phyloP scores from a whole-genome alignment of 371 early-diverging fungal genomes.

The Rhizomucor pusillus region DNA sequence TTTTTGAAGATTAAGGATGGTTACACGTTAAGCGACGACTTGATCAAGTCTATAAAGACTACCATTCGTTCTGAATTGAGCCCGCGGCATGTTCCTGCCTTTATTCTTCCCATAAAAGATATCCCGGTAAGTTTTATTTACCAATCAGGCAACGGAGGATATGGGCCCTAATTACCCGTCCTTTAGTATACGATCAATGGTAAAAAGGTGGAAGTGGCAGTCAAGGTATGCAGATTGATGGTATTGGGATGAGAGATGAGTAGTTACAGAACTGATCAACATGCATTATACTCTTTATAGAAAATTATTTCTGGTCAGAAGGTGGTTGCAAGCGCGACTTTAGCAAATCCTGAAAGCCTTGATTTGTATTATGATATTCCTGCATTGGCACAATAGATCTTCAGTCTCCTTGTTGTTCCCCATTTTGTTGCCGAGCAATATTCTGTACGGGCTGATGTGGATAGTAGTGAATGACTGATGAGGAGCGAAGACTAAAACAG shows the following conservation, averaged over 20 bases:
- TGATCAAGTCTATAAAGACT: conserved; percentile 59
- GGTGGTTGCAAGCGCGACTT: conserved; percentile 68
- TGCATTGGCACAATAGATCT: conserved; percentile 38
- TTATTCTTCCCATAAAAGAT: conserved; percentile 75
- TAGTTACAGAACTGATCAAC: not conserved
- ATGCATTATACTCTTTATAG: conserved; percentile 14
- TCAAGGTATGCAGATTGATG: conserved; percentile 56
- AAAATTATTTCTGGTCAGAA: conserved; percentile 82
- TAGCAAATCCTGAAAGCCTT: conserved; percentile 88
- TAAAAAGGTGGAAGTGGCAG: conserved; percentile 97
- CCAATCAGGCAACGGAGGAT: not conserved
- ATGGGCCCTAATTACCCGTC: conserved; percentile 7
- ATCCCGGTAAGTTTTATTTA: conserved; percentile 73
- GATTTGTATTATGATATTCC: conserved; percentile 73
- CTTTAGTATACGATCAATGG: conserved; percentile 89
- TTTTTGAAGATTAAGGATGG: conserved; percentile 77
- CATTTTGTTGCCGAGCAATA: too few relatives aligned
- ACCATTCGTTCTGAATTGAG: conserved; percentile 85
- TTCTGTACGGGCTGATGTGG: too few relatives aligned
- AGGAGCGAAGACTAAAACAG: not conserved
- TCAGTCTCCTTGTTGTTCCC: too few relatives aligned
- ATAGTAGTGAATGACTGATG: too few relatives aligned
- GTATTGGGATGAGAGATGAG: not conserved
- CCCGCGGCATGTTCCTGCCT: conserved; percentile 92
- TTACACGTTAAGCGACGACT: conserved; percentile 35